Evolutionary conservation across 1,139 yeast species (phyloP).

Genomic region (Pichia inconspicua): DNA sequence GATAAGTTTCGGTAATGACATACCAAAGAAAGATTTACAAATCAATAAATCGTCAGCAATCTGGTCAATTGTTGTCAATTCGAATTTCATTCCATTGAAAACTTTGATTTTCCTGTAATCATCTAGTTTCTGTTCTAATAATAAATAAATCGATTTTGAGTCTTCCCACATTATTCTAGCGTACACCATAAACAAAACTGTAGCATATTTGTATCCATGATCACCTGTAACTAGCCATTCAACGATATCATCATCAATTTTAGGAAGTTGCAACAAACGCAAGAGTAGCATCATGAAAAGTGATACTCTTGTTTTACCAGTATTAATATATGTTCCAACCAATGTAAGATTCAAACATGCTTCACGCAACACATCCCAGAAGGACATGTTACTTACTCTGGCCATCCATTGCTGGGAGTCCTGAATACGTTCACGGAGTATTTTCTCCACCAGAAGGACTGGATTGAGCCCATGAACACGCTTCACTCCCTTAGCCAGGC

Average conservation of each 20-base stretch:
- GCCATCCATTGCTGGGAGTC: conserved; percentile 67
- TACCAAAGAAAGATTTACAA: conserved; percentile 46
- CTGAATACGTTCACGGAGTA: conserved; percentile 57
- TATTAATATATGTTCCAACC: conserved; percentile 44
- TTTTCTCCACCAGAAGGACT: conserved; percentile 54
- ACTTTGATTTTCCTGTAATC: conserved; percentile 50
- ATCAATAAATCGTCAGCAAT: conserved; percentile 47
- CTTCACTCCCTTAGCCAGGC: conserved; percentile 24
- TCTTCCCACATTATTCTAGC: conserved; percentile 41
- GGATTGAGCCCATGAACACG: conserved; percentile 39
- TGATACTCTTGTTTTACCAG: conserved; percentile 40
- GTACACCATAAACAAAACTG: conserved; percentile 54
- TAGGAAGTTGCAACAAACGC: conserved; percentile 57
- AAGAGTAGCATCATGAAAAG: conserved; percentile 60
- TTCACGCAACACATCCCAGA: conserved; percentile 41
- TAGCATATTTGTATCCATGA: conserved; percentile 57
- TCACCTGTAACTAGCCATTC: conserved; percentile 42
- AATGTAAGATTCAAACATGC: conserved; percentile 25
- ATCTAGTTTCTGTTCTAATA: conserved; percentile 43
- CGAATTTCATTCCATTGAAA: conserved; percentile 12
- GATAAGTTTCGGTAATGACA: conserved; percentile 51
- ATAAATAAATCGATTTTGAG: conserved; percentile 38
- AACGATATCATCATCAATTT: conserved; percentile 42
- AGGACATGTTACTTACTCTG: conserved; percentile 51
- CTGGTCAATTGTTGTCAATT: conserved; percentile 44